phyloP scores from a whole-genome alignment of 108 stramenopile species.

The Cyclotella atomus region DNA sequence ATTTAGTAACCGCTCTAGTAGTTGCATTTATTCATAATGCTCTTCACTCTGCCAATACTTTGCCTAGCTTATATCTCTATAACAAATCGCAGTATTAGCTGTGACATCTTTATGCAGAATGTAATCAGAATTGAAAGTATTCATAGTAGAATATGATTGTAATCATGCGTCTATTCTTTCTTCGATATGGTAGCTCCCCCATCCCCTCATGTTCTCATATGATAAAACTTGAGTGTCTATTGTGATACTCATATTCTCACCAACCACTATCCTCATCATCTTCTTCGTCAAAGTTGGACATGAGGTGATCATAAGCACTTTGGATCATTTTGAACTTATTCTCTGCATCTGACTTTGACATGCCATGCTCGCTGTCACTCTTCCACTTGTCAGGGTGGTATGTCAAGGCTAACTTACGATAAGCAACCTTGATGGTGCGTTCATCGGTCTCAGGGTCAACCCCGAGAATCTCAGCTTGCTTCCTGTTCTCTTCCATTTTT shows the following conservation, averaged over 20 bases:
- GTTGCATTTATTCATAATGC: too few relatives aligned
- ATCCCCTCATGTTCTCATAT: not conserved
- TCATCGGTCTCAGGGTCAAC: slow-evolving; percentile 23
- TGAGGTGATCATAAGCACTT: slow-evolving; percentile 40
- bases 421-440: slow-evolving; percentile 25
- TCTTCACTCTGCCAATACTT: too few relatives aligned
- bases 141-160: too few relatives aligned
- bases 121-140: too few relatives aligned
- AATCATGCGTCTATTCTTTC: too few relatives aligned
- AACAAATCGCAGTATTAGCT: too few relatives aligned
- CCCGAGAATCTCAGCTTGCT: slow-evolving; percentile 38
- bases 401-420: slow-evolving; percentile 32
- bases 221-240: not conserved
- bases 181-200: too few relatives aligned
- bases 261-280: not conserved
- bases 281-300: slow-evolving; percentile 29
- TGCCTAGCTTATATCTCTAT: too few relatives aligned
- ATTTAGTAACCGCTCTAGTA: too few relatives aligned
- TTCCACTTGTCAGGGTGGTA: slow-evolving; percentile 47
- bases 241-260: too few relatives aligned
- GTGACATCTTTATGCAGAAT: too few relatives aligned
- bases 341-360: slow-evolving; percentile 36
- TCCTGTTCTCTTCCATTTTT: slow-evolving; percentile 24
- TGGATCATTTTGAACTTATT: slow-evolving; percentile 33
- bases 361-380: slow-evolving; percentile 34